Base-by-base conservation (phyloP, 2,329 filamentous ascomycete genomes). In the Pseudopithomyces maydicus region DNA sequence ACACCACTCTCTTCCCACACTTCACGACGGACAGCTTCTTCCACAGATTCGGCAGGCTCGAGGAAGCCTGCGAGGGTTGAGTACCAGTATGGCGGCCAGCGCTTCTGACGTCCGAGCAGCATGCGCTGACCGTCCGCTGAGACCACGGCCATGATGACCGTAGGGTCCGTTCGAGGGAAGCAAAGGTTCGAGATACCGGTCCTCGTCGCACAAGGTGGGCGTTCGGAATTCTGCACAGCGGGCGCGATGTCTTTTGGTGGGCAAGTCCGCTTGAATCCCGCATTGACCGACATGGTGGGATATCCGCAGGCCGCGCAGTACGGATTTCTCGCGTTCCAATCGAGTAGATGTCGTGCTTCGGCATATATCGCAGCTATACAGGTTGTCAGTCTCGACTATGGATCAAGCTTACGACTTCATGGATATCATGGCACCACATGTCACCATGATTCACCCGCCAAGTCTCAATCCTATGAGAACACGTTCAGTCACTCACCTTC, bases 251-350 rank as follows among this genome's bases (percentile, higher is more conserved):
- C 91, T 1, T 84, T 86, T 0, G 90, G 85, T 7, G 91, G 90
- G 71, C 91, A 96, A 7, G 87, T 83, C 44, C 91, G 86, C 79
- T 96, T 96, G 73, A 90, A 92, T 47, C 91, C 91, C 4, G 87
- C 90, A 68, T 93, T 89, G 23, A 91, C 82, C 17, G 89, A 90
- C 58, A 97, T 80, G 0, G 92, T 98, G 22, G 85, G 87, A 69
- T 90, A 85, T 33, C 95, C 94, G 77, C 95, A 99, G 54, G 89
- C 89, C 32, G 88, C 92, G 76, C 95, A 99, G 82, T 92, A 99
- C 29, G 89, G 90, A 77, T 96, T 97, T 50, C 94, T 90, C 23
- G 83, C 83, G 78, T 99, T 98, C 95, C 95, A 99, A 79, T 98
- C 95, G 35, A 96, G 81, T 23, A 97, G 82, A 44, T 92, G 90